Base-by-base conservation (phyloP, 202 grass and related monocot genomes). In the Bolboschoenoplectus hybrid region DNA sequence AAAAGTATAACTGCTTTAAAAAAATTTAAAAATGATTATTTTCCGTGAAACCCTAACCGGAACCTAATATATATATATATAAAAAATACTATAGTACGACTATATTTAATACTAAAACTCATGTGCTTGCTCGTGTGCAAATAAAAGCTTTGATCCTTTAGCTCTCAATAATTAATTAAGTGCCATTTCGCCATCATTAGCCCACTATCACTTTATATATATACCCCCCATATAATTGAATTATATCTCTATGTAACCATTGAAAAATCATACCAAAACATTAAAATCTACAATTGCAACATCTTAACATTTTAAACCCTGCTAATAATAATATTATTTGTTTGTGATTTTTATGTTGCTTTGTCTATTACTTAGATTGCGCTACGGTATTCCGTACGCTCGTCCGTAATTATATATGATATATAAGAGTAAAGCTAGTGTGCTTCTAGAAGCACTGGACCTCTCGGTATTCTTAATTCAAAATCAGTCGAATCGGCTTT, bases 181-280 rank as follows among this genome's bases (percentile, higher is more conserved):
- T 51, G 46, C 9, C 45, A 34, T 74, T 74, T 51, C 6, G 10
- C 19, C 45, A 51, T 74, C 71, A 74, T 50, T 9, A 74, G 45
- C 9, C 71, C 71, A 74, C 71, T 74, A 74, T 74, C 71, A 74
- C 71, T 50, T 74, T 74, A 51, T 34, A 74, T 73, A 73, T 26
- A 26, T 26, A 26, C 26, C 17, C 19, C 70, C n/a, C 5, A 67
- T 38, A 72, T 20, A 71, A 46, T 19, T 19, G 17, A 73, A 74
- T 0, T 50, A 60, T 44, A 44, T 44, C 43, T 44, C 43, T 44
- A 26, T 26, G 26, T 26, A 26, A 26, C 43, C 43, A 44, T 44
- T 44, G 43, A 44, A 44, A 44, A 44, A 44, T 44, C 43, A 44
- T 44, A 52, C 50, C 7, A 52, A 52, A 52, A 10, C 7, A 52